Conservation (phyloP, 139 green algal genomes). For the Pleodorina starrii region DNA sequence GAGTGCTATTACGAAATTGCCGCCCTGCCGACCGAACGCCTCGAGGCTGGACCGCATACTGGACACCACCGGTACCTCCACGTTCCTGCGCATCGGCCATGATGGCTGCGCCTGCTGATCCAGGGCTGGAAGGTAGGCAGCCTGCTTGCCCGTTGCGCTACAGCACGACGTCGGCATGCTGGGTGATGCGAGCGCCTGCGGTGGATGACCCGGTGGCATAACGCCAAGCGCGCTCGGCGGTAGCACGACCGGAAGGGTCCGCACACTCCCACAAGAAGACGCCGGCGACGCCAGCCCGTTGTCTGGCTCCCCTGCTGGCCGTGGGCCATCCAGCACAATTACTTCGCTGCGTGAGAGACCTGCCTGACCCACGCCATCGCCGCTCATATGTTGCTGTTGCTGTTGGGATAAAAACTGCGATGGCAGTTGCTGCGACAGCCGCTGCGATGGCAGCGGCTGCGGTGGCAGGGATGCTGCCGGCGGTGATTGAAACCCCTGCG, state of each 20-base stretch:
- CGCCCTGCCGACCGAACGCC: no score
- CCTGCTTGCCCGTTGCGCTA: background rate
- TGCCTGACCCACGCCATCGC: no score
- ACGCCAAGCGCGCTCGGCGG: background rate
- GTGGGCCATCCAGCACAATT: no score
- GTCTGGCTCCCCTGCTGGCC: no score
- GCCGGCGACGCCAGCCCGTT: background rate
- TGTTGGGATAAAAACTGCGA: no score
- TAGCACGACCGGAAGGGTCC: background rate
- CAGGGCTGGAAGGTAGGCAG: background rate
- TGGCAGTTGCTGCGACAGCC: background rate
- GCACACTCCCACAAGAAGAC: background rate
- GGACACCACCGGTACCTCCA: no score
- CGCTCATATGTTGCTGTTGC: no score
- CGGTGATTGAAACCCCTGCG: background rate
- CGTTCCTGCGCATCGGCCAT: no score
- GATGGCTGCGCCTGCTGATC: background rate
- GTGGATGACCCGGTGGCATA: background rate
- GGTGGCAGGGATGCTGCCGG: background rate
- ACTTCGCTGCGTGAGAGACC: no score
- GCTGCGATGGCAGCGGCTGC: background rate
- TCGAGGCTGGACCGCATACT: no score
- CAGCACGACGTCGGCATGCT: background rate
- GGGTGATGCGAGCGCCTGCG: background rate
- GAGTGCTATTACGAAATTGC: no score